Percentiles rank a stretch among this genome's conserved stretches.
Evolutionary conservation across 2,329 filamentous ascomycete species (phyloP).

Genomic region (Phaeosphaeriaceae sp.): DNA sequence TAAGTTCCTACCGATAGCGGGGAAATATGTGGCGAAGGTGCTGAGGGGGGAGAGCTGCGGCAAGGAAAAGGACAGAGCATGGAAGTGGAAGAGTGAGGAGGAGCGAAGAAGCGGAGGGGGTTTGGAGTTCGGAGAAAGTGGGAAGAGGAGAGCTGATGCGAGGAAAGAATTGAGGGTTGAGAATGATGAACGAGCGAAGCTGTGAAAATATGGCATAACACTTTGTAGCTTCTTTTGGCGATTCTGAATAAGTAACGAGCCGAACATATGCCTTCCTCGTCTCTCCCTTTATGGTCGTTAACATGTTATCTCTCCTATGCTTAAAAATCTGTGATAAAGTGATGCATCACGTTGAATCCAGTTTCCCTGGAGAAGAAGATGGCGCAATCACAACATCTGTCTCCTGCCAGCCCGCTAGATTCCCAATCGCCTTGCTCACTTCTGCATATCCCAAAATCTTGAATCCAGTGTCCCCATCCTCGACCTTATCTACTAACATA

Average conservation of each 20-base stretch:
- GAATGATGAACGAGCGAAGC: slow-evolving; percentile 9
- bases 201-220: not conserved
- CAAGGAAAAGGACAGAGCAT: slow-evolving; percentile 43
- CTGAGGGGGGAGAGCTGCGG: slow-evolving; percentile 45
- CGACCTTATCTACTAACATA: slow-evolving; percentile 1
- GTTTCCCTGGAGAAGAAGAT: not conserved
- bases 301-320: too few species aligned
- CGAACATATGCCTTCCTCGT: too few species aligned
- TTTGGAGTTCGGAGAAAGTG: slow-evolving; percentile 28
- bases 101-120: slow-evolving; percentile 21
- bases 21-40: slow-evolving; percentile 63
- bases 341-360: too few species aligned
- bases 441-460: slow-evolving; percentile 3
- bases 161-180: slow-evolving; percentile 21
- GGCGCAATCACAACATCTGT: not conserved
- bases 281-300: too few species aligned
- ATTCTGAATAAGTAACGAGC: too few species aligned
- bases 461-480: not conserved
- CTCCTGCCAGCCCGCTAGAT: slow-evolving; percentile 2
- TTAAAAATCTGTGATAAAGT: too few species aligned
- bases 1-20: slow-evolving; percentile 70
- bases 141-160: not conserved
- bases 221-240: too few species aligned
- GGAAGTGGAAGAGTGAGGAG: slow-evolving; percentile 43
- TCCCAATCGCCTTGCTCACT: not conserved